These are phyloP conservation scores for Mycena pura DNA, from an alignment of 768 basidiomycete species.

Conservation along the genomic window DNA sequence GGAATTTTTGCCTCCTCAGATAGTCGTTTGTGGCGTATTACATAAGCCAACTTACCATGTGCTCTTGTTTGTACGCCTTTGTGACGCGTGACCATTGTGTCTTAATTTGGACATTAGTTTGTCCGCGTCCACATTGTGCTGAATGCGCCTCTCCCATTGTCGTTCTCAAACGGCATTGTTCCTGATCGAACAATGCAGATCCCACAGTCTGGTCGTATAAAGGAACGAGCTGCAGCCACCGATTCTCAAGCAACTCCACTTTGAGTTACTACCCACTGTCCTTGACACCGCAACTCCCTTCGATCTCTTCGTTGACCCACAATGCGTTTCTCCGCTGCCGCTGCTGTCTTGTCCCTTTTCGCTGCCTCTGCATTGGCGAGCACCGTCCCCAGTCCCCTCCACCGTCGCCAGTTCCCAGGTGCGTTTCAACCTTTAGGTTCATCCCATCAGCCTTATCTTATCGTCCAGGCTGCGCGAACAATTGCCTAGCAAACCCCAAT, in stretches of 20 bases:
- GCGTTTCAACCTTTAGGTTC: conserved; percentile 16
- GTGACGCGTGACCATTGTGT: background rate
- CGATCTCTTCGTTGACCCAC: conserved; percentile 33
- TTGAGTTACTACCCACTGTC: conserved; percentile 24
- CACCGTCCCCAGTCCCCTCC: conserved; percentile 28
- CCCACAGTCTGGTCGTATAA: too few species aligned
- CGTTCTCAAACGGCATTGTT: too few species aligned
- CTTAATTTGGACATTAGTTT: too few species aligned
- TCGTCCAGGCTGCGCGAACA: conserved; percentile 54
- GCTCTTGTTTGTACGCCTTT: too few species aligned
- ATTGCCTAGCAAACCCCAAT: conserved; percentile 55
- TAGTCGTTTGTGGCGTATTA: too few species aligned
- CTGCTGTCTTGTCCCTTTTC: conserved; percentile 47
- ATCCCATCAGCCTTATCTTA: background rate
- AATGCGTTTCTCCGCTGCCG: conserved; percentile 62
- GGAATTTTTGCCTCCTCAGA: too few species aligned
- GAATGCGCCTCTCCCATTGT: too few species aligned
- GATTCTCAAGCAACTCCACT: conserved; percentile 21
- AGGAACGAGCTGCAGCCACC: background rate
- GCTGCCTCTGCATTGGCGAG: conserved; percentile 49
- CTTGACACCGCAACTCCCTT: conserved; percentile 30
- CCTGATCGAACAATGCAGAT: too few species aligned
- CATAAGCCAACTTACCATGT: too few species aligned
- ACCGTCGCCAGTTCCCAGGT: conserved; percentile 50
- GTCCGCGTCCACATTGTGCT: too few species aligned